Evolutionary conservation across 2,329 filamentous ascomycete species (phyloP).

Genomic region (Sclerotinia borealis): DNA sequence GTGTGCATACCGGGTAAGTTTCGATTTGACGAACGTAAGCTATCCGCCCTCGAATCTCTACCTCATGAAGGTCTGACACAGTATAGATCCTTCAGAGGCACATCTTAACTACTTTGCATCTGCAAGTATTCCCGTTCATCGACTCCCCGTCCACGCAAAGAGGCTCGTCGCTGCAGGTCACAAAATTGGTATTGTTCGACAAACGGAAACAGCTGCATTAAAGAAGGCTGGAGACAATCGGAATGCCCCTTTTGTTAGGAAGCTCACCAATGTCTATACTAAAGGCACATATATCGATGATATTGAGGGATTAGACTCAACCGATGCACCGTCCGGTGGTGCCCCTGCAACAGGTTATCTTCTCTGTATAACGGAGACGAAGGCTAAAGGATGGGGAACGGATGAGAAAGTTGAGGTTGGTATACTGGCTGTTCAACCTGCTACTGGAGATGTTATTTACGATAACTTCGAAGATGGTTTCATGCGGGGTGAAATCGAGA

Average conservation of each 20-base stretch:
- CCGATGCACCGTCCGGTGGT: constrained; percentile 50
- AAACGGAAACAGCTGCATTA: constrained; percentile 89
- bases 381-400: constrained; percentile 71
- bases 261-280: constrained; percentile 94
- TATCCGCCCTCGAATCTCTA: constrained; percentile 10
- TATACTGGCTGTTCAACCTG: constrained; percentile 87
- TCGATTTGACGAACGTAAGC: constrained; percentile 80
- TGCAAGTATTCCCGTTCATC: constrained; percentile 88
- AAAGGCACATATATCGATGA: constrained; percentile 98
- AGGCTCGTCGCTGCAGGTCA: constrained; percentile 85
- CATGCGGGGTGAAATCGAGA: constrained; percentile 95
- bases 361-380: constrained; percentile 82
- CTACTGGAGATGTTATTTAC: constrained; percentile 92
- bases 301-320: constrained; percentile 65
- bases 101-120: constrained; percentile 90
- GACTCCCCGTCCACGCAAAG: constrained; percentile 89
- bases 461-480: constrained; percentile 96
- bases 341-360: constrained; percentile 73
- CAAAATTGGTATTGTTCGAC: constrained; percentile 92
- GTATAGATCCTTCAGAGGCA: constrained; percentile 73
- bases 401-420: constrained; percentile 93
- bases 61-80: constrained; percentile 19
- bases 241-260: constrained; percentile 84
- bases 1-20: constrained; percentile 96
- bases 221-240: constrained; percentile 94